Evolutionary conservation across 352 stramenopile genomes (phyloP).

Genomic region (Pythium aquatile): DNA sequence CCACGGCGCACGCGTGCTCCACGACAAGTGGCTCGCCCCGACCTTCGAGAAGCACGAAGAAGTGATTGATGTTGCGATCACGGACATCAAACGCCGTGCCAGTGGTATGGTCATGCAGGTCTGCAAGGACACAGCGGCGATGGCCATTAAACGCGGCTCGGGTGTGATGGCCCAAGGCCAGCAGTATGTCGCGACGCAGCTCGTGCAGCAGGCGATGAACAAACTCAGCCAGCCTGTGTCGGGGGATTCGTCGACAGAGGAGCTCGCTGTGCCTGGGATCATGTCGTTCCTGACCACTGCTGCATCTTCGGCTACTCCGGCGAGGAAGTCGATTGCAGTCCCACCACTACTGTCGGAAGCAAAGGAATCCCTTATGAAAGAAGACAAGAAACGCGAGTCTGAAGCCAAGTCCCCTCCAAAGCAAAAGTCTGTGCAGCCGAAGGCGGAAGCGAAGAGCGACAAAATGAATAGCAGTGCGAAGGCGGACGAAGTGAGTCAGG

Average conservation of each 20-base stretch:
- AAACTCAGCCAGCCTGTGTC: constrained; percentile 14
- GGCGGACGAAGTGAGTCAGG: constrained; percentile 2
- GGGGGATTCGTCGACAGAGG: constrained; percentile 9
- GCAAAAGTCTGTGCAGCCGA: not conserved
- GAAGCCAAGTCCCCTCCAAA: not conserved
- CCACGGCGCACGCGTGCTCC: constrained; percentile 47
- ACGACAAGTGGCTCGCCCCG: constrained; percentile 56
- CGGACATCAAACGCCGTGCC: constrained; percentile 56
- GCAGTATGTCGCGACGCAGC: constrained; percentile 58
- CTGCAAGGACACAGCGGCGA: constrained; percentile 61
- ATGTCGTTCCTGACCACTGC: constrained; percentile 27
- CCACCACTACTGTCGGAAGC: constrained; percentile 1
- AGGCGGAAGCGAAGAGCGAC: constrained; percentile 2
- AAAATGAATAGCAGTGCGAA: not conserved
- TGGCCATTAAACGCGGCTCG: constrained; percentile 56
- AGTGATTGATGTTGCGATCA: constrained; percentile 53
- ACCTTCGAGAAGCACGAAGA: constrained; percentile 71
- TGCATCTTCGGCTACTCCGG: not conserved
- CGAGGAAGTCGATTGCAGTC: constrained; percentile 3
- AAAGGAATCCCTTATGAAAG: constrained; percentile 3
- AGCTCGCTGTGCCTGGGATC: constrained; percentile 23
- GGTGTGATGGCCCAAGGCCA: constrained; percentile 63
- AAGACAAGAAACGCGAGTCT: not conserved
- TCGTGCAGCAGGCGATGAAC: constrained; percentile 62
- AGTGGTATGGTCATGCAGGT: constrained; percentile 66